phyloP scores from a whole-genome alignment of 2,329 filamentous ascomycete genomes.

The Podosphaera fusca region DNA sequence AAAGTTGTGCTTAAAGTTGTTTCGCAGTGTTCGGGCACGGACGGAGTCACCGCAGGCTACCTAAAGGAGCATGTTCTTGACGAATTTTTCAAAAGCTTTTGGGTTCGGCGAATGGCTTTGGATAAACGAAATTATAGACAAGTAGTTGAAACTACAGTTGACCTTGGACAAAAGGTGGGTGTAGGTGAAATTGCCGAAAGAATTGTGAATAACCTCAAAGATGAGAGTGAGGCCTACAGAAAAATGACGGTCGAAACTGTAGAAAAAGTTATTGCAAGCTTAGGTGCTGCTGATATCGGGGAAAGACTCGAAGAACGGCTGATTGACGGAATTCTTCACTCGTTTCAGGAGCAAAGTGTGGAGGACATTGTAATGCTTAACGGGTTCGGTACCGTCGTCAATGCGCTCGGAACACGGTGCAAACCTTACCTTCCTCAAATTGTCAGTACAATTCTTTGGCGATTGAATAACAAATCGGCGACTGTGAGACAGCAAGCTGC shows the following conservation, averaged over 20 bases:
- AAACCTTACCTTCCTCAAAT: constrained; percentile 95
- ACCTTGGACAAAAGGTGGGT: constrained; percentile 93
- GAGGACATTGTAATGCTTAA: constrained; percentile 94
- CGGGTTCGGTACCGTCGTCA: constrained; percentile 92
- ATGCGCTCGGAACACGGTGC: constrained; percentile 76
- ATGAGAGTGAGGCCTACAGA: constrained; percentile 90
- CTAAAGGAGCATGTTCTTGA: constrained; percentile 85
- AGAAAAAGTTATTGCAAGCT: constrained; percentile 81
- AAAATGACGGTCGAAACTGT: constrained; percentile 99
- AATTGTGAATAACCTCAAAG: constrained; percentile 87
- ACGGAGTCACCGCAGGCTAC: constrained; percentile 85
- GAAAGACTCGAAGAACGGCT: constrained; percentile 81
- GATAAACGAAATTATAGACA: constrained; percentile 96
- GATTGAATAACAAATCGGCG: constrained; percentile 91
- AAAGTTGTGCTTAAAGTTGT: constrained; percentile 96
- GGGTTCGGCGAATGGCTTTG: constrained; percentile 88
- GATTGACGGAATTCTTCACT: constrained; percentile 82
- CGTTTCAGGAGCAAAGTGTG: constrained; percentile 94
- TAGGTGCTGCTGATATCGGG: constrained; percentile 83
- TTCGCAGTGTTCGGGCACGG: constrained; percentile 81
- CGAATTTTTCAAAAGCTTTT: constrained; percentile 98
- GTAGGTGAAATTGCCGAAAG: constrained; percentile 84
- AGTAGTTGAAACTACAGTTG: constrained; percentile 93
- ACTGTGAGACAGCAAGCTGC: constrained; percentile 93
- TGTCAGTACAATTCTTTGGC: constrained; percentile 86